Evolutionary conservation across 2,329 filamentous ascomycete species (phyloP), one percentile per base, ranked within the genome.

Genomic region (Fusarium musae): DNA sequence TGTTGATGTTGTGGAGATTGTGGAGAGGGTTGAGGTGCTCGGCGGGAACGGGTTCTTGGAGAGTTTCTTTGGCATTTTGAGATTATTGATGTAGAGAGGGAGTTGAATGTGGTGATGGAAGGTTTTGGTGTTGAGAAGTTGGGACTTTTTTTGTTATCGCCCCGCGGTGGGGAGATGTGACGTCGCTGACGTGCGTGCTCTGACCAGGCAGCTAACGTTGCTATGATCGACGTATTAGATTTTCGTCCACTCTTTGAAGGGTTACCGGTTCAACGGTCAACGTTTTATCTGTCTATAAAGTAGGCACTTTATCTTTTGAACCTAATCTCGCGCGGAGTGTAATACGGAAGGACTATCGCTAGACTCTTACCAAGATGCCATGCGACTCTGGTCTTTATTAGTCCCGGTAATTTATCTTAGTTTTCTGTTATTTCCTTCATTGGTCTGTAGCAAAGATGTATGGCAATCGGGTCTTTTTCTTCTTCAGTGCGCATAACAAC

Each of bases 21-120:
- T 72, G 47, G 76, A 73, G 70, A 76, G 49, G 34, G 66, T 72
- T 19, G 72, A 72, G 13, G 75, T 64, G 43, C 75, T 75, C 44
- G 65, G 59, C 19, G 76, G 63, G n/a, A 77, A 67, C 6, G 70
- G 65, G 30, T 73, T 71, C 11, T 80, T 82, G 61, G 80, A 78
- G 46, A 80, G 79, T 59, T 81, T 82, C 67, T 77, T 78, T 17
- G 79, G 80, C 80, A 82, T 81, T 12, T 26, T 72, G 59, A 9
- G 30, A 23, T 50, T 50, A 21, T 10, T 7, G 6, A 36, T 23
- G 4, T 8, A 32, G 21, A 17, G 15, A 6, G 10, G 23, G 28
- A 12, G 34, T 23, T 39, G 15, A 6, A 36, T 15, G 3, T 32
- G 32, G 56, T 36, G 46, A 54, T 70, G 69, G 54, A 42, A 42